phyloP scores from a whole-genome alignment of 306 rosid genomes.

The Medicago truncatula region MtrunA17r5.0-ANR NC_053049.1:48587501-48588000 shows the following conservation, averaged over 20 bases:
- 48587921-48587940: slow-evolving; percentile 47
- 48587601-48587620: slow-evolving; percentile 97
- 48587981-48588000: slow-evolving; percentile 88
- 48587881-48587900: slow-evolving; percentile 95
- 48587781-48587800: slow-evolving; percentile 30
- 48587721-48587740: slow-evolving; percentile 28
- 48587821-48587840: slow-evolving; percentile 99
- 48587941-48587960: slow-evolving; percentile 53
- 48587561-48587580: slow-evolving; percentile 94
- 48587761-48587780: slow-evolving; percentile 1
- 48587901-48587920: slow-evolving; percentile 50
- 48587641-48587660: slow-evolving; percentile 97
- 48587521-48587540: slow-evolving; percentile 34
- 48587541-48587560: slow-evolving; percentile 68
- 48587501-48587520: slow-evolving; percentile 25
- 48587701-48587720: slow-evolving; percentile 58
- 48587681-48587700: slow-evolving; percentile 92
- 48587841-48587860: slow-evolving; percentile 85
- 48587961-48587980: slow-evolving; percentile 60
- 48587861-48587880: slow-evolving; percentile 92
- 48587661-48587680: slow-evolving; percentile 99
- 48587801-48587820: slow-evolving; percentile 47
- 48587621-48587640: slow-evolving; percentile 99
- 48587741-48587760: slow-evolving; percentile 16
- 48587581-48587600: slow-evolving; percentile 99